Evolutionary conservation across 2,329 filamentous ascomycete genomes (phyloP), one percentile per base, ranked within the genome.

Genomic region (Sclerotinia glacialis): DNA sequence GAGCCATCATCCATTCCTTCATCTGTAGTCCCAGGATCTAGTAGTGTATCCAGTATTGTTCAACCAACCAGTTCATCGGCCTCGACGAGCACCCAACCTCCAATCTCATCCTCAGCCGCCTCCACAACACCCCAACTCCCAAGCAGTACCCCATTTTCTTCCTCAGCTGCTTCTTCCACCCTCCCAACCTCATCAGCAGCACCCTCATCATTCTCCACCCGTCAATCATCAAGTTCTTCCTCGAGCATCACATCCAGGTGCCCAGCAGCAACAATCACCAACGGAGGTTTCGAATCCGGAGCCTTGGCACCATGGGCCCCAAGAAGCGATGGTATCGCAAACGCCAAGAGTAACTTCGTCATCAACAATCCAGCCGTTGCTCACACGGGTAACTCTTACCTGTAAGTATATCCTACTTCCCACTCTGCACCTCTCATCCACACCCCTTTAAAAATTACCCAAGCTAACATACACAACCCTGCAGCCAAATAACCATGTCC

Each of bases 221-320:
- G n/a, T 28, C 28, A 42, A 23, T 58, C 40, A 5, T 56, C 42
- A 16, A 65, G 62, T n/a, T 58, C 62, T 7, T 49, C 28, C 23
- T 65, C 62, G 7, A 62, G 47, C 34, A 58, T 42, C 8, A 58
- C 23, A 34, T 59, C 62, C 42, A 65, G 21, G 16, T 65, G 62
- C 18, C 62, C 62, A 21, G 28, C 54, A 2, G 50, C 62, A 31
- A 49, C 52, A n/a, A 65, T 65, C n/a, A 50, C 62, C 6, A 65
- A 65, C n/a, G 62, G 53, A 59, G 62, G 52, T 14, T 65, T 65
- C 5, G 62, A 65, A 49, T 58, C 40, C 4, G 52, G 62, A n/a
- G 28, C 12, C 37, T 37, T 65, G 14, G 42, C 52, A 21, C 62
- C 62, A 21, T 65, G 62, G 62, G 53, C 62, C 14, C 52, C 62